These are phyloP conservation scores for Tricholoma furcatifolium DNA, from an alignment of 768 basidiomycete species.

Conservation along the genomic window DNA sequence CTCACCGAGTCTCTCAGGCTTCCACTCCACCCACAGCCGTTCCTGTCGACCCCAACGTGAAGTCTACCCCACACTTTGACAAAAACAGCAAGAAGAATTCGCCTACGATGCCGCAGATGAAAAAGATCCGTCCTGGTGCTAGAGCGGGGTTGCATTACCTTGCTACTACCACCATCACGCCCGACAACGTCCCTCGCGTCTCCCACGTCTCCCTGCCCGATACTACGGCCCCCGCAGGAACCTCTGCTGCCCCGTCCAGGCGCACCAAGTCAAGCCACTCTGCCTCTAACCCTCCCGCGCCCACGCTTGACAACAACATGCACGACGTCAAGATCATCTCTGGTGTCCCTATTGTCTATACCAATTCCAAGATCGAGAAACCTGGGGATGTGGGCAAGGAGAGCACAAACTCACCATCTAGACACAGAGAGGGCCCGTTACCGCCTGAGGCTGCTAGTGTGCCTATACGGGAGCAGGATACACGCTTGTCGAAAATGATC, in stretches of 20 bases:
- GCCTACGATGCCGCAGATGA: conserved; percentile 28
- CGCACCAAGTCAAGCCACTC: conserved; percentile 39
- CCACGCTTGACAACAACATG: conserved; percentile 22
- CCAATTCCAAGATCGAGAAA: conserved; percentile 15
- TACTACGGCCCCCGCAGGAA: conserved; percentile 47
- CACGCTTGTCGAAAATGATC: neutral
- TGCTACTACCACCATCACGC: conserved; percentile 24
- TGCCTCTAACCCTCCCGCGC: conserved; percentile 33
- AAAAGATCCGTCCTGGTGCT: conserved; percentile 44
- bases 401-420: conserved; percentile 27
- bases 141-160: conserved; percentile 54
- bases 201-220: conserved; percentile 73
- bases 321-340: conserved; percentile 9
- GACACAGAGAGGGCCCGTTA: conserved; percentile 39
- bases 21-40: no score
- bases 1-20: no score
- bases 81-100: conserved; percentile 36
- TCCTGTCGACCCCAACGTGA: no score
- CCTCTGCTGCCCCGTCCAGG: conserved; percentile 30
- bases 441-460: conserved; percentile 61
- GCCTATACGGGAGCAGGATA: conserved; percentile 36
- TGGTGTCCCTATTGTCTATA: conserved; percentile 7
- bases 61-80: no score
- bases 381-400: conserved; percentile 13
- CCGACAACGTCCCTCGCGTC: conserved; percentile 44